These are phyloP conservation scores for Acacia pycnantha DNA, from an alignment of 331 rosid species.

Conservation along the genomic window DNA sequence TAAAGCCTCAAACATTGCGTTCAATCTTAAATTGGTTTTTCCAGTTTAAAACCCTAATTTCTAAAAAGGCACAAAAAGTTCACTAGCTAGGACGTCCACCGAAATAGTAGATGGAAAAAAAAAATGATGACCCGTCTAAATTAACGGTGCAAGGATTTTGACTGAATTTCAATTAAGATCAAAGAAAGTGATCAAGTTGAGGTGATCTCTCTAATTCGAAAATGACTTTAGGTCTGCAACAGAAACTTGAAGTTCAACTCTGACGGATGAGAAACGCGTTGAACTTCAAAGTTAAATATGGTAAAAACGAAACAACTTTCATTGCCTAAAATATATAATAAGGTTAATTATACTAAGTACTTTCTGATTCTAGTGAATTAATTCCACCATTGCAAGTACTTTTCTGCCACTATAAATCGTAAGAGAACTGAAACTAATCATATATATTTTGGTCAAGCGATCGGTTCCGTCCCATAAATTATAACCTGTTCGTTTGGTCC, in stretches of 20 bases:
- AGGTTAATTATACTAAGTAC: background rate
- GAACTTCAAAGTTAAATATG: background rate
- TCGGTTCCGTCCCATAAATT: background rate
- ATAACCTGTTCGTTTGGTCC: background rate
- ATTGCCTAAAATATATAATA: background rate
- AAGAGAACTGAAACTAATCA: background rate
- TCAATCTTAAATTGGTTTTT: background rate
- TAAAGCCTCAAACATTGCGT: background rate
- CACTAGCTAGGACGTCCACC: background rate
- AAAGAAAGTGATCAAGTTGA: conserved; percentile 24
- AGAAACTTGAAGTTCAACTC: conserved; percentile 3
- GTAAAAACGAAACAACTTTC: background rate
- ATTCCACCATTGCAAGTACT: background rate
- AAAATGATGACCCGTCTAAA: conserved; percentile 25
- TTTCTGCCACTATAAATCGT: background rate
- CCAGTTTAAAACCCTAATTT: background rate
- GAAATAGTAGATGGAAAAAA: conserved; percentile 1
- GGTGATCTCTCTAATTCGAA: conserved; percentile 28
- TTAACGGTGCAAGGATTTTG: conserved; percentile 8
- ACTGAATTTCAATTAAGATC: conserved; percentile 2
- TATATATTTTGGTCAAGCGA: background rate
- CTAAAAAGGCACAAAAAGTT: background rate
- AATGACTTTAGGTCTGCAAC: conserved; percentile 21
- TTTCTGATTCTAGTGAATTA: background rate
- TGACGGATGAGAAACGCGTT: background rate